phyloP scores from a whole-genome alignment of 345 rosid species.

The Linum trigynum region DNA sequence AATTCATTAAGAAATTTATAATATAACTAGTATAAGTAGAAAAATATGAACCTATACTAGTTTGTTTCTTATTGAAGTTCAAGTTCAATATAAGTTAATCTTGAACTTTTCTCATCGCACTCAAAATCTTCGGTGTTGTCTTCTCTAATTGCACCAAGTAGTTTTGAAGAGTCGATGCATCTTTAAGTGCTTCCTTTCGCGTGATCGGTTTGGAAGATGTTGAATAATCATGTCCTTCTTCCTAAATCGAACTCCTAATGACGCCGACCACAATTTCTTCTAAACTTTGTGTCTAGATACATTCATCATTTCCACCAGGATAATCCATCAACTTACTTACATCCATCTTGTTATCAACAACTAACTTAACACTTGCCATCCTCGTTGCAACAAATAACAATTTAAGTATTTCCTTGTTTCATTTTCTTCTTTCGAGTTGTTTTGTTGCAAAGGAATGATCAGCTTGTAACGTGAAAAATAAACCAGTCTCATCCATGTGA shows the following conservation, averaged over 20 bases:
- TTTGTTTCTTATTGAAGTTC: not conserved
- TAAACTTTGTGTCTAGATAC: not conserved
- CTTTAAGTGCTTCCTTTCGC: not conserved
- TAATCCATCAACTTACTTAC: not conserved
- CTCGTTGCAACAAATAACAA: not conserved
- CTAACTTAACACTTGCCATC: too few relatives aligned
- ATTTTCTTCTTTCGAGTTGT: not conserved
- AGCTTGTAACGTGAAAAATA: not conserved
- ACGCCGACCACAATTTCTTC: not conserved
- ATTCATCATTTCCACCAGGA: not conserved
- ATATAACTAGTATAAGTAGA: too few relatives aligned
- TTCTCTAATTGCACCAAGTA: not conserved
- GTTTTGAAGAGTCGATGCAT: not conserved
- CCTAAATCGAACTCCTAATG: not conserved
- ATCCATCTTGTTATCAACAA: not conserved
- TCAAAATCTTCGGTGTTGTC: not conserved
- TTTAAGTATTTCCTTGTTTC: not conserved
- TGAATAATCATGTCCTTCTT: not conserved
- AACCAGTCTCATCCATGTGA: not conserved
- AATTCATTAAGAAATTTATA: too few relatives aligned
- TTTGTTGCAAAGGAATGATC: constrained; percentile 1
- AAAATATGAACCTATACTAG: not conserved
- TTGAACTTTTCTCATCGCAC: not conserved
- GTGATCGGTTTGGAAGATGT: too few relatives aligned
- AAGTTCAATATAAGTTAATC: not conserved